Evolutionary conservation across 2,329 filamentous ascomycete species (phyloP), one percentile per base, ranked within the genome.

Genomic region (Curvularia spicifera): DNA sequence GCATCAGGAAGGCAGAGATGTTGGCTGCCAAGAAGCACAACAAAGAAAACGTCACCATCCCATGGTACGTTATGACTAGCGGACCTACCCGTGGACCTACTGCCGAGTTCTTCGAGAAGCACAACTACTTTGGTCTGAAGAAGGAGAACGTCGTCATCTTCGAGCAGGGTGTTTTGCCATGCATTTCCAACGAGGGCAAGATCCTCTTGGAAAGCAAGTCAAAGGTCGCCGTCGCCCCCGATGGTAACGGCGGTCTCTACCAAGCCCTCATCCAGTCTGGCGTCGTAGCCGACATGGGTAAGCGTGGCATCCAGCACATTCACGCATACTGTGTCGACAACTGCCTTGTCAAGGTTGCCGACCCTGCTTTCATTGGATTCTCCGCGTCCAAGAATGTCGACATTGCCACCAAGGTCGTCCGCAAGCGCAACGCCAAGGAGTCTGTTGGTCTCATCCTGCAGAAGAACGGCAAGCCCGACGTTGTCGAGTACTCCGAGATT

Each of bases 1-100:
- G 95, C 53, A 98, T 99, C 74, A 84, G 84, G 71, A 96, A 93
- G 82, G 81, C 96, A 8, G 91, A 98, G 80, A 80, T 88, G 71
- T 82, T 98, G 64, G 93, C 94, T 43, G 84, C 87, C 69, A 87
- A 90, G 77, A 87, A 89, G 75, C 82, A 86, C 53, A 85, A 85
- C 57, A 84, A 84, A 66, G 75, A 72, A 47, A 82, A 80, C 60
- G 82, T 81, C 48, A 82, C 89, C 31, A 88, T 98, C 42, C 95
- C 95, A 12, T 99, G 95, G 95, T 99, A 99, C 80, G 92, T 99
- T 78, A 99, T 99, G 95, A 99, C 95, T 71, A 97, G 92, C 72
- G 95, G 95, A 4, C 95, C 95, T 45, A 99, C 95, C 7, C 87
- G 93, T 67, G 87, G 87, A 61, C 91, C 93, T 40, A 99, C 95